Base-by-base conservation (phyloP, 2,329 filamentous ascomycete genomes). In the Fusarium liriodendri region DNA sequence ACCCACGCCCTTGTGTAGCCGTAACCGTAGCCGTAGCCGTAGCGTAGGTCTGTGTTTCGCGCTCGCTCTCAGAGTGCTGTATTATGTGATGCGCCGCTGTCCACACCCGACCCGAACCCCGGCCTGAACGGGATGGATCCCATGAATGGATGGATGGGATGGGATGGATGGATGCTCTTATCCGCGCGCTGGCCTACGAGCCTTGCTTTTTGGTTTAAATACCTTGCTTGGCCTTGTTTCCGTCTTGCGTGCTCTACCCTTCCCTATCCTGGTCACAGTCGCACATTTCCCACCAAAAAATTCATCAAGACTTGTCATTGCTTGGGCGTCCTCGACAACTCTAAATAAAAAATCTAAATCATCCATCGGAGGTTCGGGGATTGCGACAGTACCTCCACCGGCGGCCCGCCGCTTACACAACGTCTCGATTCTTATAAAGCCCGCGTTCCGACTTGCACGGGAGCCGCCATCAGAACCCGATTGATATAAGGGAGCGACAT, bases 291-390 rank as follows among this genome's bases (percentile, higher is more conserved):
- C 47, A 54, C 47, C 47, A 50, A 27, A 50, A 52, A 54, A 32
- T 32, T 32, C 18, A 54, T 32, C 27, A 50, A n/a, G 14, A 25
- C 59, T 37, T 57, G 52, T 37, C 10, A 55, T 20, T 29, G 3
- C 59, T 27, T 22, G 29, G 47, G 45, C 64, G n/a, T 42, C 58
- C 52, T 47, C 35, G 29, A 55, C 37, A 27, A 69, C 35, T 22
- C 55, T 42, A 64, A 62, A 20, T 42, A 64, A 62, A 20, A 37
- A 55, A 57, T 38, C 45, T n/a, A 62, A 22, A 61, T 33, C 50
- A 66, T 11, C 18, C 52, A 55, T 75, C 73, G 72, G 73, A 47
- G 18, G 37, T 73, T 75, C 73, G 72, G 72, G 70, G 58, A 70
- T 64, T 73, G 62, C 66, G 62, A 73, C 50, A 69, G 54, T 69